These are phyloP conservation scores for Tarenaya hassleriana DNA, from an alignment of 345 rosid genomes.

Conservation along the genomic window DNA sequence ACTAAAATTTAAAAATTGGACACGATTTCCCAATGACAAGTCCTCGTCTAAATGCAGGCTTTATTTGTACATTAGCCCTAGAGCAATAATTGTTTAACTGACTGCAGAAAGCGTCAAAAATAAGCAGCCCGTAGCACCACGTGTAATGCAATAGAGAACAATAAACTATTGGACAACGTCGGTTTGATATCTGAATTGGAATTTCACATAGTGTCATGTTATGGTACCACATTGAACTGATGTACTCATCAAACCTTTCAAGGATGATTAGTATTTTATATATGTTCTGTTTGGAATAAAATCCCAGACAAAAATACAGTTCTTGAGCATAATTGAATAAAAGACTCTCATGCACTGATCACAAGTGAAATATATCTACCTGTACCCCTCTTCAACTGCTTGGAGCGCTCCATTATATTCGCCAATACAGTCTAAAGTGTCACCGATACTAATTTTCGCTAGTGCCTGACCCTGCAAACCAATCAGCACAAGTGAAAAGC, in stretches of 20 bases:
- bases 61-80: slow-evolving; percentile 3
- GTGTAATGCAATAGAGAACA: slow-evolving; percentile 3
- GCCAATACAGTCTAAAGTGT: slow-evolving; percentile 61
- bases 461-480: slow-evolving; percentile 82
- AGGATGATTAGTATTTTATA: slow-evolving; percentile 13
- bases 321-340: slow-evolving; percentile 14
- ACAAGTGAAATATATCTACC: slow-evolving; percentile 34
- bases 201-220: slow-evolving; percentile 7
- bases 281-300: background rate
- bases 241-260: background rate
- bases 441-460: slow-evolving; percentile 75
- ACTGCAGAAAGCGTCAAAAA: slow-evolving; percentile 1
- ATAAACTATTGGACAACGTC: background rate
- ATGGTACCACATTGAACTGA: slow-evolving; percentile 3
- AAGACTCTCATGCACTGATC: slow-evolving; percentile 3
- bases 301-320: slow-evolving; percentile 9
- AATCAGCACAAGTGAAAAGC: slow-evolving; percentile 24
- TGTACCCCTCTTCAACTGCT: slow-evolving; percentile 70
- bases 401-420: slow-evolving; percentile 68
- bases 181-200: background rate
- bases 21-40: slow-evolving; percentile 4
- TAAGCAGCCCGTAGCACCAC: background rate
- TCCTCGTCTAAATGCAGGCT: slow-evolving; percentile 1
- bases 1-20: too few species aligned
- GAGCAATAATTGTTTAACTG: background rate